phyloP scores from a whole-genome alignment of 2,329 filamentous ascomycete species.

The Knufia fluminis region DNA sequence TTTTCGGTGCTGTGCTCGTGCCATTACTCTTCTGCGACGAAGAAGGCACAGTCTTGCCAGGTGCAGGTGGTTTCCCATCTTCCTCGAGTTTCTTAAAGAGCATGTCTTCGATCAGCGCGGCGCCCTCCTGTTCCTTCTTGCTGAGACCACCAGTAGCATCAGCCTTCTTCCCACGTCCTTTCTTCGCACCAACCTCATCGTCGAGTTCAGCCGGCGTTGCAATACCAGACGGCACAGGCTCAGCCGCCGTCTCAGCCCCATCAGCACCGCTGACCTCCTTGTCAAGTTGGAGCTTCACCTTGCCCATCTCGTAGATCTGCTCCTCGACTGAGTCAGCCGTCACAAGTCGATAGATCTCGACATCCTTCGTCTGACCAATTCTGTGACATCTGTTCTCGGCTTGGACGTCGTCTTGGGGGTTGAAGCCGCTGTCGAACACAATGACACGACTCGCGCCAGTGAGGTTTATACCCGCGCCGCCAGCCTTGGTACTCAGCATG shows the following conservation, averaged over 20 bases:
- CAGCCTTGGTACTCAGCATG: conserved; percentile 83
- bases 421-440: conserved; percentile 95
- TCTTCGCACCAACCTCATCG: conserved; percentile 11
- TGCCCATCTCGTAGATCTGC: conserved; percentile 80
- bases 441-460: conserved; percentile 95
- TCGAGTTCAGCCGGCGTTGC: conserved; percentile 27
- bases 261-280: conserved; percentile 58
- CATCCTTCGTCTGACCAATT: conserved; percentile 80
- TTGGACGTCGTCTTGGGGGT: conserved; percentile 96
- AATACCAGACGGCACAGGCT: conserved; percentile 35
- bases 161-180: conserved; percentile 12
- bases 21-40: background rate
- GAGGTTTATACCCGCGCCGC: conserved; percentile 93
- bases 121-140: conserved; percentile 39
- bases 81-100: conserved; percentile 34
- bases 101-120: conserved; percentile 43
- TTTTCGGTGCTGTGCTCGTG: too few relatives aligned
- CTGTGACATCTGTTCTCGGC: conserved; percentile 95
- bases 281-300: conserved; percentile 88
- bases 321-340: conserved; percentile 79
- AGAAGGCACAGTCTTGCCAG: too few relatives aligned
- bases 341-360: conserved; percentile 82
- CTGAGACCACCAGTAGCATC: conserved; percentile 18
- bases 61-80: conserved; percentile 7
- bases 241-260: conserved; percentile 39